Percentiles rank a stretch among this genome's conserved stretches.
phyloP scores from a whole-genome alignment of 768 basidiomycete genomes.

The Gelatoporia subvermispora region DNA sequence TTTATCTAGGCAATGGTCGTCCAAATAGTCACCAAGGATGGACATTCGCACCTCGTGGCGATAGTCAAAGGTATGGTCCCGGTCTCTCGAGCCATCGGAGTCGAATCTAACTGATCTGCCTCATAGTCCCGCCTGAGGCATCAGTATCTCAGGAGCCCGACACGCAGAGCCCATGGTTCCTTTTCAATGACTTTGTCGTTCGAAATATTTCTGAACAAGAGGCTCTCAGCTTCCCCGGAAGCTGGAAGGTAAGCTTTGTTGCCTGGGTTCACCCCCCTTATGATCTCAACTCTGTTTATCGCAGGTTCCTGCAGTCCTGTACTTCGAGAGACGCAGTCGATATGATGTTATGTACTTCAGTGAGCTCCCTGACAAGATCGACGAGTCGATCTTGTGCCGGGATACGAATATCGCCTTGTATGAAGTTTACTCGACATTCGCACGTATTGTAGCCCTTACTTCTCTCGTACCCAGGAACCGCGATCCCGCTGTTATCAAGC shows the following conservation, averaged over 20 bases:
- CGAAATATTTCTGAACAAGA: conserved; percentile 80
- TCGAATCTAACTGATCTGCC: not conserved
- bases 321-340: conserved; percentile 74
- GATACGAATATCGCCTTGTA: conserved; percentile 89
- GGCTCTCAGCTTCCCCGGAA: conserved; percentile 80
- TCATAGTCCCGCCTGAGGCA: conserved; percentile 48
- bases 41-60: conserved; percentile 80
- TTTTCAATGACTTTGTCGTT: conserved; percentile 97
- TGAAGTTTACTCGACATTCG: conserved; percentile 19
- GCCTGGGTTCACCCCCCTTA: not conserved
- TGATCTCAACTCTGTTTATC: not conserved
- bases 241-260: conserved; percentile 76
- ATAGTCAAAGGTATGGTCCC: conserved; percentile 67
- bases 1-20: conserved; percentile 66
- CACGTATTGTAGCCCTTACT: not conserved
- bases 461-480: conserved; percentile 70
- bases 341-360: conserved; percentile 55
- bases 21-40: conserved; percentile 69
- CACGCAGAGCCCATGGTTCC: conserved; percentile 66
- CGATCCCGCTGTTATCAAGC: conserved; percentile 67
- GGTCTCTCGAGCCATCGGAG: too few relatives aligned
- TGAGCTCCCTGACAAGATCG: conserved; percentile 58
- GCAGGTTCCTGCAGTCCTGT: conserved; percentile 85
- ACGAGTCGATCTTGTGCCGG: conserved; percentile 69
- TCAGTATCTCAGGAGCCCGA: conserved; percentile 34